A percentile compares a stretch with the other conserved stretches of the same genome.
Evolutionary conservation across 768 basidiomycete species (phyloP).

Genomic region (Phallus indusiatus): DNA sequence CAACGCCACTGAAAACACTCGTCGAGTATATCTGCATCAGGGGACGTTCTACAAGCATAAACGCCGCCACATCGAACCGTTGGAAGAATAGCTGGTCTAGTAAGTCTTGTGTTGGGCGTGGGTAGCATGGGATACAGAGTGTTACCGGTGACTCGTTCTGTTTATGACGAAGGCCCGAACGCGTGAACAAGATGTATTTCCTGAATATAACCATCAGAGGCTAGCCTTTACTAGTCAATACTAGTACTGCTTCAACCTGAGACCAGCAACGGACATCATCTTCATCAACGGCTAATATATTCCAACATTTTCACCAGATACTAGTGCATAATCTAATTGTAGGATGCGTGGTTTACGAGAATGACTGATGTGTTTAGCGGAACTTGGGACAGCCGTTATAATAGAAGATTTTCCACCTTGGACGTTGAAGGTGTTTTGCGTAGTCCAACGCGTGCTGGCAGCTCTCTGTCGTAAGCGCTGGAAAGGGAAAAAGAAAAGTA

Average conservation of each 20-base stretch:
- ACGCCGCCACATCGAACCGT: constrained; percentile 80
- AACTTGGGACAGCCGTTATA: neutral
- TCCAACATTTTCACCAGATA: constrained; percentile 59
- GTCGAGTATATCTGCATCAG: constrained; percentile 77
- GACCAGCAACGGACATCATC: constrained; percentile 65
- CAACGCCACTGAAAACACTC: constrained; percentile 60
- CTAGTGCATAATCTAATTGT: constrained; percentile 72
- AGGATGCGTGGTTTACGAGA: constrained; percentile 35
- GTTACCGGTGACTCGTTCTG: constrained; percentile 86
- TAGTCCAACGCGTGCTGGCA: constrained; percentile 73
- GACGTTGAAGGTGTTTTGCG: constrained; percentile 26
- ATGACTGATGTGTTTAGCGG: constrained; percentile 16
- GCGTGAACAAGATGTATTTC: constrained; percentile 76
- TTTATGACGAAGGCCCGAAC: constrained; percentile 64
- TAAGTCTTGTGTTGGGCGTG: constrained; percentile 58
- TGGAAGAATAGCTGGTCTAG: constrained; percentile 86
- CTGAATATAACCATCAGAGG: constrained; percentile 29
- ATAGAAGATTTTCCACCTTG: neutral
- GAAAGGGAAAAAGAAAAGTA: neutral
- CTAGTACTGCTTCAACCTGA: constrained; percentile 82
- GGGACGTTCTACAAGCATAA: constrained; percentile 73
- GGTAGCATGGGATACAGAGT: constrained; percentile 57
- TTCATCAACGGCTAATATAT: constrained; percentile 77
- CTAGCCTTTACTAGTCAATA: constrained; percentile 5
- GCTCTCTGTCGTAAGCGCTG: constrained; percentile 15